These are phyloP conservation scores for Hyaloscypha finlandica DNA, from an alignment of 495 filamentous ascomycete species.

Conservation along the genomic window DNA sequence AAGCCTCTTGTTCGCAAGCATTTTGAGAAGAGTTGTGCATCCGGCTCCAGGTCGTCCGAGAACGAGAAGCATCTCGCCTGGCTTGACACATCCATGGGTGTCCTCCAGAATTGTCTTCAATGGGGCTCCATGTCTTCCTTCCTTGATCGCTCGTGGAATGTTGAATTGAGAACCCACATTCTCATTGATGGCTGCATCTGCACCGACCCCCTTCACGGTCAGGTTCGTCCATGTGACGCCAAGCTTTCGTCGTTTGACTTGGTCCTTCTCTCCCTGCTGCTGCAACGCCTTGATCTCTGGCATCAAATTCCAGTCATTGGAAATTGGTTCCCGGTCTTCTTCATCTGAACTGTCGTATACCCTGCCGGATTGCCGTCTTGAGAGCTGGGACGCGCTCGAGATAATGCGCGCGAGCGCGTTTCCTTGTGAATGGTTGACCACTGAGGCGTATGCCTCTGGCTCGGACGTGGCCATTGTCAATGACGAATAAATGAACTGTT, in stretches of 20 bases:
- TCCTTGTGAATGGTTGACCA: conserved; percentile 2
- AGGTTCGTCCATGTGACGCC: conserved; percentile 63
- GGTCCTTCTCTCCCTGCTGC: conserved; percentile 47
- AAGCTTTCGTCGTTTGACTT: conserved; percentile 51
- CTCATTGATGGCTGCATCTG: conserved; percentile 51
- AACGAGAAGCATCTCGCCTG: conserved; percentile 90
- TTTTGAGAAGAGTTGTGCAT: conserved; percentile 86
- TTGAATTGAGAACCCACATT: conserved; percentile 60
- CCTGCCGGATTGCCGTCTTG: conserved; percentile 4
- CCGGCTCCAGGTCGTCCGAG: conserved; percentile 84
- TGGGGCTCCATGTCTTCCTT: conserved; percentile 18
- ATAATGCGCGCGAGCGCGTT: conserved; percentile 16
- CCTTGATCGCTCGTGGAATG: conserved; percentile 34
- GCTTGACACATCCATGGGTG: conserved; percentile 61
- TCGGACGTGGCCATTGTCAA: conserved; percentile 22
- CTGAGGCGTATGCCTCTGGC: conserved; percentile 24
- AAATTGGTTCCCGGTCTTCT: conserved; percentile 24
- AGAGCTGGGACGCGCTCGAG: conserved; percentile 17
- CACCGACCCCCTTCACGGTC: conserved; percentile 64
- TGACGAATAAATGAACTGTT: neutral
- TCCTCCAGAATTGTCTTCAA: conserved; percentile 47
- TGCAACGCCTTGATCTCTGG: conserved; percentile 45
- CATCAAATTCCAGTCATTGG: conserved; percentile 49
- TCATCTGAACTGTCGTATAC: conserved; percentile 19
- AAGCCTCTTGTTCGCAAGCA: conserved; percentile 76